Percentiles rank a stretch among this genome's conserved stretches.
phyloP scores from a whole-genome alignment of 176 grass and related monocot species.

The Avena insularis region DNA sequence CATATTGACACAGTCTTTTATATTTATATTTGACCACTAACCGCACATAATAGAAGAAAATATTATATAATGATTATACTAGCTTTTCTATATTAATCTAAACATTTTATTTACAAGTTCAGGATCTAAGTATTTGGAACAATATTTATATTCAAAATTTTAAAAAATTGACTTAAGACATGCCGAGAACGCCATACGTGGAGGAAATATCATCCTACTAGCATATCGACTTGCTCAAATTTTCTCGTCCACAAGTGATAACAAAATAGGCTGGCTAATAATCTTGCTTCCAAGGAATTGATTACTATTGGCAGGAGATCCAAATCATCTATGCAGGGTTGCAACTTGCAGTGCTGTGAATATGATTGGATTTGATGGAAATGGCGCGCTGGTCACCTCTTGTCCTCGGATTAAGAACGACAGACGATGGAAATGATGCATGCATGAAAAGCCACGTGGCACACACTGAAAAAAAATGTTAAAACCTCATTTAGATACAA shows the following conservation, averaged over 20 bases:
- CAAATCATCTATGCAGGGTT: neutral
- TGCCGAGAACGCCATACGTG: no score
- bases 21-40: no score
- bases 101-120: no score
- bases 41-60: no score
- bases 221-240: neutral
- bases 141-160: neutral
- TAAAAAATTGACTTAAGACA: neutral
- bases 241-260: conserved; percentile 23
- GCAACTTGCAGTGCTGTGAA: conserved; percentile 12
- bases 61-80: no score
- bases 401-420: conserved; percentile 2
- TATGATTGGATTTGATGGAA: neutral
- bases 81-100: no score
- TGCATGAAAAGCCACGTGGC: neutral
- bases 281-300: neutral
- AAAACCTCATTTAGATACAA: neutral
- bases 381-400: neutral
- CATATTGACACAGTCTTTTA: no score
- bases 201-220: neutral
- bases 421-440: neutral
- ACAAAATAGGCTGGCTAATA: neutral
- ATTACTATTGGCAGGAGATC: neutral
- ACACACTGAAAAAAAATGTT: no score
- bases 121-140: neutral